phyloP scores from a whole-genome alignment of 2,329 filamentous ascomycete genomes.

The Rutstroemia sp. region DNA sequence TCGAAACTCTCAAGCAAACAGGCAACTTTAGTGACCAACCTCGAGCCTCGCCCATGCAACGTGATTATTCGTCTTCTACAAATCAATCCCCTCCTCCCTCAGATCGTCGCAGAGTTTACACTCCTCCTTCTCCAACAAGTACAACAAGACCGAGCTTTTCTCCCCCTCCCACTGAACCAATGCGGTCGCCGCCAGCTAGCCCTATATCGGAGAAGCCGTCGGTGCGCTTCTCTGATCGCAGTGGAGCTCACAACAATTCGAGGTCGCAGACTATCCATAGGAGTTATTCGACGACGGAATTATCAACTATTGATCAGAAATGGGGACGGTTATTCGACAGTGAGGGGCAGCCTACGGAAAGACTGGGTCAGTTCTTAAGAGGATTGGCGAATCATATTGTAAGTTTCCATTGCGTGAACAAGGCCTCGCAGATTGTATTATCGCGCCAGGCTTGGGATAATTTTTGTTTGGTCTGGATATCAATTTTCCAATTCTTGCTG shows the following conservation, averaged over 20 bases:
- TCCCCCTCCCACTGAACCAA: slow-evolving; percentile 25
- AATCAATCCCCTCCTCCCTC: slow-evolving; percentile 39
- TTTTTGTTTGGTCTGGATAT: too few relatives aligned
- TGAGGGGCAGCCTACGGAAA: slow-evolving; percentile 56
- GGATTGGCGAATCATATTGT: slow-evolving; percentile 71
- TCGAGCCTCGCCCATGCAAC: slow-evolving; percentile 28
- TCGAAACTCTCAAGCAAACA: slow-evolving; percentile 31
- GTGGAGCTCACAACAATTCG: not conserved
- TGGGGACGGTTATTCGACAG: slow-evolving; percentile 72
- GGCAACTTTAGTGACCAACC: slow-evolving; percentile 24
- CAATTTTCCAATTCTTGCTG: slow-evolving; percentile 7
- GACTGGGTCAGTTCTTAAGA: slow-evolving; percentile 63
- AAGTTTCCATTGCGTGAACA: slow-evolving; percentile 25
- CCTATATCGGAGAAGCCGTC: slow-evolving; percentile 25
- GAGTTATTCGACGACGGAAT: slow-evolving; percentile 33
- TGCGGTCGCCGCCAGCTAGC: slow-evolving; percentile 28
- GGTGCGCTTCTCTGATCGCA: slow-evolving; percentile 21
- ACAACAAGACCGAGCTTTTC: slow-evolving; percentile 24
- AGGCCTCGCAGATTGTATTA: not conserved
- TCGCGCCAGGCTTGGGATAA: too few relatives aligned
- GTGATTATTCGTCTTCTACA: slow-evolving; percentile 28
- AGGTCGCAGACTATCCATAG: slow-evolving; percentile 5
- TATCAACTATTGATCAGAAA: slow-evolving; percentile 58
- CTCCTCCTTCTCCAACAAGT: slow-evolving; percentile 45
- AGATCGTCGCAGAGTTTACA: slow-evolving; percentile 37